A percentile compares a stretch with the other conserved stretches of the same genome.
Evolutionary conservation across 2,329 filamentous ascomycete species (phyloP).

Genomic region (Trichoderma guizhouense): DNA sequence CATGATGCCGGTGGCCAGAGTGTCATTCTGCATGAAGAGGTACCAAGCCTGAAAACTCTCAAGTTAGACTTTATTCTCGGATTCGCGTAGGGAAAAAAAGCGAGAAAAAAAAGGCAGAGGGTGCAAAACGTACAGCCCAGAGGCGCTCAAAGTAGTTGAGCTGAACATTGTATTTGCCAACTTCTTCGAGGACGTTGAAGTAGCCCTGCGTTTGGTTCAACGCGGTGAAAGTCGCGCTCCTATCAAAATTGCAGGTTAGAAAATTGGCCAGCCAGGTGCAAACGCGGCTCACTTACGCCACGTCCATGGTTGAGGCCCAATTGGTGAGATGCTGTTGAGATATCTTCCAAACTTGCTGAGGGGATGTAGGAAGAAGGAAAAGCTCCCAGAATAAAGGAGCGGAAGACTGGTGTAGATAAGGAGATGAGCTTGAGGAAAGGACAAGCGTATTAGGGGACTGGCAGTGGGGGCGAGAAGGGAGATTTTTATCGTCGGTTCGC

Average conservation of each 20-base stretch:
- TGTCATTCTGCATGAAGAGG: slow-evolving; percentile 96
- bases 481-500: slow-evolving; percentile 20
- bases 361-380: background rate
- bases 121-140: slow-evolving; percentile 66
- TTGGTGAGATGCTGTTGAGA: background rate
- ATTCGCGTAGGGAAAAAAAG: background rate
- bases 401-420: slow-evolving; percentile 17
- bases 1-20: slow-evolving; percentile 94
- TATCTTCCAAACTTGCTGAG: background rate
- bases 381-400: background rate
- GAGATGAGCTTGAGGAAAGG: slow-evolving; percentile 7
- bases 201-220: slow-evolving; percentile 51
- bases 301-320: slow-evolving; percentile 32
- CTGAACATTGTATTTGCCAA: slow-evolving; percentile 73
- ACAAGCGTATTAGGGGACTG: slow-evolving; percentile 15
- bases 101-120: background rate
- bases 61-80: background rate
- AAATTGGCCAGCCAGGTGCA: background rate
- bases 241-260: slow-evolving; percentile 27
- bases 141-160: slow-evolving; percentile 83
- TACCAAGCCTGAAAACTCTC: slow-evolving; percentile 68
- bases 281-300: slow-evolving; percentile 28
- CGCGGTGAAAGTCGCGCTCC: slow-evolving; percentile 50
- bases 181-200: slow-evolving; percentile 58
- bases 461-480: slow-evolving; percentile 16